Evolutionary conservation across 2,329 filamentous ascomycete species (phyloP), one percentile per base, ranked within the genome.

Genomic region (Neofusicoccum laricinum): DNA sequence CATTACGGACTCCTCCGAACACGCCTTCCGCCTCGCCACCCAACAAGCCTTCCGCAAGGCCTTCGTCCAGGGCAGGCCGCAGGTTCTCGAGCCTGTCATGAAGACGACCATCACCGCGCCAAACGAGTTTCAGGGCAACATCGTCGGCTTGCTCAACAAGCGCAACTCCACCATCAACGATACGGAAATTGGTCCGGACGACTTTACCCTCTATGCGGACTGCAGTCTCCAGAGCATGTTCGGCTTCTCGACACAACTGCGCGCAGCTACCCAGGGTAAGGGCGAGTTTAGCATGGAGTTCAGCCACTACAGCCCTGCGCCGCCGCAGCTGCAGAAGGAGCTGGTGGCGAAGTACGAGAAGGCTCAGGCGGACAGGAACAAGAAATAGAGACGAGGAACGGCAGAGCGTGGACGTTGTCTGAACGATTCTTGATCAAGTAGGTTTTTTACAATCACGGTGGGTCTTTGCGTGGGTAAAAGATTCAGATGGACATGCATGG

Each of bases 221-320:
- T 97, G 93, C 82, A 93, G 90, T 76, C 80, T 99, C 76, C 97
- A 98, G 77, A 88, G 90, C 76, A 99, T 99, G 95, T 99, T 99
- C 77, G 95, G 95, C 68, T 98, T 99, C 81, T 93, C 89, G 73
- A 91, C 89, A 46, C 91, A 97, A 79, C 80, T 99, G 69, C 87
- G 95, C 71, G 95, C 95, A 14, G 91, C 93, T 21, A 98, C 93
- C 2, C 95, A 99, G 81, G 95, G 95, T 67, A 99, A 99, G 85
- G 95, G 95, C 72, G 95, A 99, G 82, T 99, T 97, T 76, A 90
- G 86, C 72, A 98, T 99, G 95, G 95, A 99, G 80, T 99, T 99
- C 74, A 95, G 91, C 78, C 95, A 98, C 81, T 99, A 99, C 73
- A 88, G 91, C 61, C 84, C 92, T 59, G 92, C 95, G 65, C 90